Base-by-base conservation (phyloP, 805 yeast species). In the Soucietia sequanensis region DNA sequence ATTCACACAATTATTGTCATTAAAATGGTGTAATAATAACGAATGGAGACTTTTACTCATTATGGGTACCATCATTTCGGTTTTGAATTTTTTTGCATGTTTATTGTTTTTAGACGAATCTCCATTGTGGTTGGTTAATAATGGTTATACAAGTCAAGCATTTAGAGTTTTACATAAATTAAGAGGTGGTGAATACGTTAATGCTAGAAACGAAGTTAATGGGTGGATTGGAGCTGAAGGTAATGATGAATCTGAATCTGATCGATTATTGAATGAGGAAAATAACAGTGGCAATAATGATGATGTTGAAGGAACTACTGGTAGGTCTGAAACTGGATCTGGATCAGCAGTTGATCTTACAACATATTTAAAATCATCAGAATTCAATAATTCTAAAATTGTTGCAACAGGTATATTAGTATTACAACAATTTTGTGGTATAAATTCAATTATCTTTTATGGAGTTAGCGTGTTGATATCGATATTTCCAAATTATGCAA, bases 371-470 rank as follows among this genome's bases (percentile, higher is more conserved):
- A 65, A 68, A 0, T 61, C 70, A 12, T 61, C 76, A 0, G 68
- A 59, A 28, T 88, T 75, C 59, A 56, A 62, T 22, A 75, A 75
- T 34, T 80, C 93, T 4, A 68, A 81, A 31, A 49, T 74, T 13
- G 83, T 81, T 1, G 84, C 89, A 7, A 77, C 89, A 0, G 77
- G 83, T 2, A 72, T 88, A 12, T 75, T 90, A 69, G 64, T 81
- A 14, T 82, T 90, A 12, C 99, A 93, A 63, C 99, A 93, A 58
- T 77, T 91, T 38, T 80, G 88, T 48, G 99, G 99, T 22, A 86
- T 93, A 54, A 93, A 93, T 58, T 80, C 96, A 2, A 88, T 93
- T 40, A 79, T 93, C 14, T 87, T 91, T 55, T 93, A 91, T 57
- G 99, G 99, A 4, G 96, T 91, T 4, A 77, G 86, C 10, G 84